These are phyloP conservation scores for Elsinoe perseae DNA, from an alignment of 2,329 filamentous ascomycete genomes.

Conservation along the genomic window DNA sequence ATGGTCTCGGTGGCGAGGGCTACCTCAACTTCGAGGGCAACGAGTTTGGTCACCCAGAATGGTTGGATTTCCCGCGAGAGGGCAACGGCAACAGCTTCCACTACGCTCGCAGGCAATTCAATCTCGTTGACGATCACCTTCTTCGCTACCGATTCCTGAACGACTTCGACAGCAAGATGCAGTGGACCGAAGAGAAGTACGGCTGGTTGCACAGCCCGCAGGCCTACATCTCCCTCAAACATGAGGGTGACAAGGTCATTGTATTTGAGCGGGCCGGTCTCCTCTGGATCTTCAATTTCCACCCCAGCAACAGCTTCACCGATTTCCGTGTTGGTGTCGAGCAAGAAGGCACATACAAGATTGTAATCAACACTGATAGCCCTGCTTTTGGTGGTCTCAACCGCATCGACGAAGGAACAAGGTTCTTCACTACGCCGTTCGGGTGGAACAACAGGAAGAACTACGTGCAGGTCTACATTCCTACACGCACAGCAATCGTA, in stretches of 20 bases:
- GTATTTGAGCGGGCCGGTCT: constrained; percentile 89
- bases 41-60: constrained; percentile 97
- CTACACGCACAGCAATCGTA: constrained; percentile 74
- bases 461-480: constrained; percentile 87
- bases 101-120: constrained; percentile 66
- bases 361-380: constrained; percentile 76
- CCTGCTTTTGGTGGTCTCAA: constrained; percentile 70
- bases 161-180: constrained; percentile 89
- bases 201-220: constrained; percentile 83
- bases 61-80: constrained; percentile 94
- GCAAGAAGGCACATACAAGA: constrained; percentile 71
- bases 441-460: constrained; percentile 86
- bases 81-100: constrained; percentile 45
- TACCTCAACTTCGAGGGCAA: constrained; percentile 99
- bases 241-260: constrained; percentile 87
- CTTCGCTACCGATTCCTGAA: constrained; percentile 88
- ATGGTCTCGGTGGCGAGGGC: constrained; percentile 84
- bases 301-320: constrained; percentile 72
- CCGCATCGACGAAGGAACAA: constrained; percentile 67
- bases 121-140: constrained; percentile 76
- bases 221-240: constrained; percentile 88
- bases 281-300: constrained; percentile 95
- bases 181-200: constrained; percentile 75
- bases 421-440: constrained; percentile 88
- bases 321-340: constrained; percentile 93